A percentile compares a stretch with the other conserved stretches of the same genome.
Conservation (phyloP, 2,329 filamentous ascomycete genomes). For the Juglanconis juglandina region DNA sequence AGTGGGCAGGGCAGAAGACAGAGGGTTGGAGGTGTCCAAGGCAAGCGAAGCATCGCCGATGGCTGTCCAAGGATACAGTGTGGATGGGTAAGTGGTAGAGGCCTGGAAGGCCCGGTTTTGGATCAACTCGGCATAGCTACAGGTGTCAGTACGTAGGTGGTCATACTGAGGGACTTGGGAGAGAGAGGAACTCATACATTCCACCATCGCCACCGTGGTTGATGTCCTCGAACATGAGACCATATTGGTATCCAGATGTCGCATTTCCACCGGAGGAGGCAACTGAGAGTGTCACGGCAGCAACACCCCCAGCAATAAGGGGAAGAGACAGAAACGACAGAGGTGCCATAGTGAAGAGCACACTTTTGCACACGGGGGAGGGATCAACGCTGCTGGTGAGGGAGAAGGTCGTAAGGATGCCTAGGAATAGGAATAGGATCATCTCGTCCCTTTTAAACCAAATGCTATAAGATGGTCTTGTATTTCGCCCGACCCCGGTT, state of each 20-base stretch:
- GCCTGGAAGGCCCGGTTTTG: conserved; percentile 68
- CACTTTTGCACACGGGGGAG: background rate
- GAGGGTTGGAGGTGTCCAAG: conserved; percentile 43
- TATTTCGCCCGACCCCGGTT: background rate
- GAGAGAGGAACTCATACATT: conserved; percentile 32
- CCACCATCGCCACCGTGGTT: conserved; percentile 70
- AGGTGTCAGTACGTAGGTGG: background rate
- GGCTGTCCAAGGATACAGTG: conserved; percentile 43
- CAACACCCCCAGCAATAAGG: conserved; percentile 9
- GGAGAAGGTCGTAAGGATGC: background rate
- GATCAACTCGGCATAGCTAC: conserved; percentile 63
- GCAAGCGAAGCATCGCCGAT: conserved; percentile 42
- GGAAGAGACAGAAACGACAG: conserved; percentile 10
- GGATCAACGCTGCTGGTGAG: background rate
- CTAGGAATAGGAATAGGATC: background rate
- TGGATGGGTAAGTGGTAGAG: conserved; percentile 38
- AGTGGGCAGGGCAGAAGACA: conserved; percentile 50
- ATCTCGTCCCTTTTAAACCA: background rate
- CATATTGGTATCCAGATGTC: conserved; percentile 36
- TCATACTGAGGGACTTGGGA: too few species aligned
- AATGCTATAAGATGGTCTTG: background rate
- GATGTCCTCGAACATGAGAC: conserved; percentile 51
- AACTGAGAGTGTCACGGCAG: conserved; percentile 20
- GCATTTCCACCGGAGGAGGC: conserved; percentile 32
- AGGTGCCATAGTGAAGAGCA: conserved; percentile 6